Percentiles rank a stretch among this genome's conserved stretches.
Evolutionary conservation across 31 red algal genomes (phyloP).

Genomic region (Bonnemaisonia californica): DNA sequence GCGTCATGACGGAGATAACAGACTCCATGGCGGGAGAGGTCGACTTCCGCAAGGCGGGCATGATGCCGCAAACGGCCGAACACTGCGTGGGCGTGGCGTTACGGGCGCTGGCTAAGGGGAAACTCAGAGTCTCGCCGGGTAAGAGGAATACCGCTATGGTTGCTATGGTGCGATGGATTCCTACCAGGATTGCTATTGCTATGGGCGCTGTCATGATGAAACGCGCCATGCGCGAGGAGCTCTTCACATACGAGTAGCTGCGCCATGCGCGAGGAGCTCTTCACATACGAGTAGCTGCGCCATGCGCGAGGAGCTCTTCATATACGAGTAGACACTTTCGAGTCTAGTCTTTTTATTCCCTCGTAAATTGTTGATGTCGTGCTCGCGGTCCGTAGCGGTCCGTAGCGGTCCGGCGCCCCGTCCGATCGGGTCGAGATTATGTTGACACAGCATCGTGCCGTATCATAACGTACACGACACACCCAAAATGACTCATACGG

Average conservation of each 20-base stretch:
- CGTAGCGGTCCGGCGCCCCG: too few relatives aligned
- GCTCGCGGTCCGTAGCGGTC: too few relatives aligned
- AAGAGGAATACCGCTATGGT: not conserved
- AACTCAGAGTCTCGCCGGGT: not conserved
- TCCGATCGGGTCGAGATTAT: too few relatives aligned
- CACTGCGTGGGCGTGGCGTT: not conserved
- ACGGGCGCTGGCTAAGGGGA: not conserved
- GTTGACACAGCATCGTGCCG: too few relatives aligned
- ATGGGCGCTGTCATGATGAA: not conserved
- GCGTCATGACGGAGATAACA: conserved; percentile 7
- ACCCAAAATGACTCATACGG: too few relatives aligned
- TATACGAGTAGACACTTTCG: not conserved
- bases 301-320: not conserved
- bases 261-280: not conserved
- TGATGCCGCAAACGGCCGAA: not conserved
- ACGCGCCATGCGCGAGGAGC: not conserved
- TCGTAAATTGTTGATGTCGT: too few relatives aligned
- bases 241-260: not conserved
- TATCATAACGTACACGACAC: too few relatives aligned
- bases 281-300: not conserved
- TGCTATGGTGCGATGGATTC: not conserved
- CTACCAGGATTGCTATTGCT: not conserved
- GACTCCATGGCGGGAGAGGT: not conserved
- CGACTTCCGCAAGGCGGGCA: not conserved
- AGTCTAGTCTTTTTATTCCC: too few relatives aligned